phyloP scores from a whole-genome alignment of 1,284 basidiomycete genomes.

The Sparassis latifolia region DNA sequence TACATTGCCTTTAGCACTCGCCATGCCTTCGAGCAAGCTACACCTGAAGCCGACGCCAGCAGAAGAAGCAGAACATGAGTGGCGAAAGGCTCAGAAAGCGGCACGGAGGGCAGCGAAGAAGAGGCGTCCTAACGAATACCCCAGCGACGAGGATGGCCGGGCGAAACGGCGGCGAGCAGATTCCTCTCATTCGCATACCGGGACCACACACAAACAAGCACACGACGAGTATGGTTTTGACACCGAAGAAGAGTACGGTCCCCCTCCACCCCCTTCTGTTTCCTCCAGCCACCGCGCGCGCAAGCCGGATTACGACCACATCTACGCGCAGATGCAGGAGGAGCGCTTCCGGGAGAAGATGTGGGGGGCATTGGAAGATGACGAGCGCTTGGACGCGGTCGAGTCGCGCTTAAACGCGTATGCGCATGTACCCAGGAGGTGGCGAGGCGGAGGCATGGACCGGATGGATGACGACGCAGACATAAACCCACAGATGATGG shows the following conservation, averaged over 20 bases:
- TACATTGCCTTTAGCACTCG: too few relatives aligned
- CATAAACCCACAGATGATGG: slow-evolving; percentile 56
- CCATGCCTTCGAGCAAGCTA: slow-evolving; percentile 39
- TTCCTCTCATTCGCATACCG: not conserved
- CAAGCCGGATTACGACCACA: slow-evolving; percentile 41
- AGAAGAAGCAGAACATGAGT: slow-evolving; percentile 51
- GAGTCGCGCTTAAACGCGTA: slow-evolving; percentile 61
- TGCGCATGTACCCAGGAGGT: slow-evolving; percentile 56
- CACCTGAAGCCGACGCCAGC: slow-evolving; percentile 64
- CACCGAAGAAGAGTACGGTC: slow-evolving; percentile 22
- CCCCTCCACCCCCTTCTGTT: slow-evolving; percentile 17
- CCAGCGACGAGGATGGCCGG: slow-evolving; percentile 2
- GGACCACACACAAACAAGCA: not conserved
- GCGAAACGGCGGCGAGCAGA: slow-evolving; percentile 12
- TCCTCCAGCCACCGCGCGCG: slow-evolving; percentile 16
- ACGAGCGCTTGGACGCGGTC: slow-evolving; percentile 56
- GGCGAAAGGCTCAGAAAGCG: slow-evolving; percentile 41
- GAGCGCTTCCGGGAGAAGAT: slow-evolving; percentile 62
- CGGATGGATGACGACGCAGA: slow-evolving; percentile 45
- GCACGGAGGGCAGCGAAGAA: slow-evolving; percentile 35
- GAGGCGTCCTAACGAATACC: slow-evolving; percentile 5
- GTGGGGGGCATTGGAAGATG: slow-evolving; percentile 61
- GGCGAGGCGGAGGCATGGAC: slow-evolving; percentile 33
- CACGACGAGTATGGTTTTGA: slow-evolving; percentile 4
- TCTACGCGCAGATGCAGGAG: slow-evolving; percentile 54